Percentiles rank a stretch among this genome's conserved stretches.
Conservation (phyloP, 202 grass and related monocot genomes). For the Dendrocalamus latiflorus region DNA sequence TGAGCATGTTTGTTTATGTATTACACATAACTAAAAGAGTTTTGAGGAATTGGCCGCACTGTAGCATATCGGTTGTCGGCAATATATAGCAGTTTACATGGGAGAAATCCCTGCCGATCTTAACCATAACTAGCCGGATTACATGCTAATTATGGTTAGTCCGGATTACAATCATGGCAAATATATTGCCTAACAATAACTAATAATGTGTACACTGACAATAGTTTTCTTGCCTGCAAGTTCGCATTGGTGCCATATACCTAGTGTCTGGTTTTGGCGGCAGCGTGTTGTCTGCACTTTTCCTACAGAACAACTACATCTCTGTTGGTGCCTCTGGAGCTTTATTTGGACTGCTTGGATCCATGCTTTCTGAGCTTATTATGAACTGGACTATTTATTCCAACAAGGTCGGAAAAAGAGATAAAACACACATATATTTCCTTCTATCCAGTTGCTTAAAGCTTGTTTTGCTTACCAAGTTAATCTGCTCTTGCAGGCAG, state of each 20-base stretch:
- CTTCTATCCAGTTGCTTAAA: background rate
- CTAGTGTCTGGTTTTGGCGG: slow-evolving; percentile 83
- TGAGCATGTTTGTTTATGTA: background rate
- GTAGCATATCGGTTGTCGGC: background rate
- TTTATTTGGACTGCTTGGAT: slow-evolving; percentile 89
- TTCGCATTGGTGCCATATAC: slow-evolving; percentile 80
- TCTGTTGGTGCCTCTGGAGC: slow-evolving; percentile 91
- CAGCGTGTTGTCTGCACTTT: slow-evolving; percentile 72
- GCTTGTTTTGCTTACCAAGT: background rate
- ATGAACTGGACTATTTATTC: slow-evolving; percentile 99
- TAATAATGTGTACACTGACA: slow-evolving; percentile 18
- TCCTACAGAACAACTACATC: slow-evolving; percentile 50
- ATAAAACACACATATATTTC: background rate
- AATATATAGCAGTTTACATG: background rate
- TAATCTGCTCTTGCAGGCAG: slow-evolving; percentile 46
- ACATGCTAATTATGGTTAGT: background rate
- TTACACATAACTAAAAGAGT: background rate
- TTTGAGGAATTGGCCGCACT: background rate
- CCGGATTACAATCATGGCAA: background rate
- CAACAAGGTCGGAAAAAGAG: slow-evolving; percentile 51
- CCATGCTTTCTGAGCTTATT: slow-evolving; percentile 96
- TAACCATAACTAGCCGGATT: background rate
- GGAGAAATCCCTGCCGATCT: background rate
- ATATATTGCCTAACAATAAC: background rate
- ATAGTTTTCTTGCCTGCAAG: slow-evolving; percentile 37